Conservation (phyloP, 1,139 yeast genomes). For the Lodderomyces jiufengensis region DNA sequence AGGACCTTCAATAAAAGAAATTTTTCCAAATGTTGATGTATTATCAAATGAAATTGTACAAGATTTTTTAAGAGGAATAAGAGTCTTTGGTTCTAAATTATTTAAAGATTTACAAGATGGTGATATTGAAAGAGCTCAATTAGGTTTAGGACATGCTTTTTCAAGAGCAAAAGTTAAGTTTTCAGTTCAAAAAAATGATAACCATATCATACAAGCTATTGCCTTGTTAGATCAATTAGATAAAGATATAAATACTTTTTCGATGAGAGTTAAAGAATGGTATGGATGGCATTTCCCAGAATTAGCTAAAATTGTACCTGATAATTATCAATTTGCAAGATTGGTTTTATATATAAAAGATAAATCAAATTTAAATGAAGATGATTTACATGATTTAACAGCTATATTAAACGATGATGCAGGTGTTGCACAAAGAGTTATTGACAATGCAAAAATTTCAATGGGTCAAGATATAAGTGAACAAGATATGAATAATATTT, state of each 20-base stretch:
- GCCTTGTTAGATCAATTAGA: slow-evolving; percentile 95
- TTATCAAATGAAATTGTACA: slow-evolving; percentile 88
- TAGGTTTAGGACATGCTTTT: slow-evolving; percentile 98
- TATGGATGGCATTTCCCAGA: slow-evolving; percentile 99
- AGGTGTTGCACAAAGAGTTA: slow-evolving; percentile 86
- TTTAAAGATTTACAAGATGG: slow-evolving; percentile 91
- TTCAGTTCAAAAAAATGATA: slow-evolving; percentile 96
- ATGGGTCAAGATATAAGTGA: slow-evolving; percentile 98
- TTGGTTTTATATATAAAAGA: slow-evolving; percentile 81
- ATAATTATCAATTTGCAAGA: slow-evolving; percentile 84
- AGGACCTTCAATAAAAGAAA: slow-evolving; percentile 95
- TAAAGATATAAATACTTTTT: slow-evolving; percentile 94
- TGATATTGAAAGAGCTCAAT: slow-evolving; percentile 95
- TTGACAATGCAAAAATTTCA: slow-evolving; percentile 87
- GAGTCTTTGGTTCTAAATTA: slow-evolving; percentile 85
- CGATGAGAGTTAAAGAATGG: slow-evolving; percentile 99
- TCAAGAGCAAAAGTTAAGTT: slow-evolving; percentile 99
- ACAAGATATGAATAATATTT: slow-evolving; percentile 79
- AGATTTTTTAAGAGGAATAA: slow-evolving; percentile 91
- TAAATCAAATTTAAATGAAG: slow-evolving; percentile 79
- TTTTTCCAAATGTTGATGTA: slow-evolving; percentile 85
- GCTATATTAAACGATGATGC: slow-evolving; percentile 90
- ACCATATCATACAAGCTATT: slow-evolving; percentile 97
- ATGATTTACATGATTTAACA: slow-evolving; percentile 84
- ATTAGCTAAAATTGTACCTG: slow-evolving; percentile 93